Percentiles rank a stretch among this genome's conserved stretches.
phyloP scores from a whole-genome alignment of 495 filamentous ascomycete species.

The Glarea lozoyensis region DNA sequence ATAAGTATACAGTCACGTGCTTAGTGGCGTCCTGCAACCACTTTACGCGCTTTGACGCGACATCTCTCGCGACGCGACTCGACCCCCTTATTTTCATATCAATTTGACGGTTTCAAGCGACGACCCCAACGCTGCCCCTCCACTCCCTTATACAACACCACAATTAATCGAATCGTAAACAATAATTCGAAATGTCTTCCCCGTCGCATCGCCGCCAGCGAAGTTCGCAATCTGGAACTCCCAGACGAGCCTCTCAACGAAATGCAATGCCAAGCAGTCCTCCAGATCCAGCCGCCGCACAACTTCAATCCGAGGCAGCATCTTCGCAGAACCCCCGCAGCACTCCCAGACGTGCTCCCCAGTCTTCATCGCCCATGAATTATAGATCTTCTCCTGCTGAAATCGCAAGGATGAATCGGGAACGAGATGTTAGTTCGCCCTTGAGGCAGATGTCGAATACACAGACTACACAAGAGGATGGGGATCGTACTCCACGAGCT shows the following conservation, averaged over 20 bases:
- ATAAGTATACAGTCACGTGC: no score
- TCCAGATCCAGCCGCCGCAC: constrained; percentile 34
- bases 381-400: constrained; percentile 66
- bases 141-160: no score
- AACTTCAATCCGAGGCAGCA: constrained; percentile 35
- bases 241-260: constrained; percentile 37
- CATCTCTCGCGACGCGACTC: no score
- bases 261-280: constrained; percentile 41
- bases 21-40: no score
- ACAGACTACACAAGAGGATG: constrained; percentile 41
- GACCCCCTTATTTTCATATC: no score
- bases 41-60: no score
- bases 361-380: constrained; percentile 74
- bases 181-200: constrained; percentile 45
- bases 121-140: no score
- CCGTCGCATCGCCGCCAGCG: constrained; percentile 43
- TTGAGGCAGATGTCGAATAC: constrained; percentile 44
- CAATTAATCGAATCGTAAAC: no score
- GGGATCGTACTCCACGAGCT: constrained; percentile 68
- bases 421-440: constrained; percentile 36
- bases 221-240: constrained; percentile 47
- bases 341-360: constrained; percentile 27
- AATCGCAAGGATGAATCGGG: constrained; percentile 26
- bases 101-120: no score
- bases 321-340: constrained; percentile 31